phyloP scores from a whole-genome alignment of 2,329 filamentous ascomycete species.

The Exophiala viscosa region DNA sequence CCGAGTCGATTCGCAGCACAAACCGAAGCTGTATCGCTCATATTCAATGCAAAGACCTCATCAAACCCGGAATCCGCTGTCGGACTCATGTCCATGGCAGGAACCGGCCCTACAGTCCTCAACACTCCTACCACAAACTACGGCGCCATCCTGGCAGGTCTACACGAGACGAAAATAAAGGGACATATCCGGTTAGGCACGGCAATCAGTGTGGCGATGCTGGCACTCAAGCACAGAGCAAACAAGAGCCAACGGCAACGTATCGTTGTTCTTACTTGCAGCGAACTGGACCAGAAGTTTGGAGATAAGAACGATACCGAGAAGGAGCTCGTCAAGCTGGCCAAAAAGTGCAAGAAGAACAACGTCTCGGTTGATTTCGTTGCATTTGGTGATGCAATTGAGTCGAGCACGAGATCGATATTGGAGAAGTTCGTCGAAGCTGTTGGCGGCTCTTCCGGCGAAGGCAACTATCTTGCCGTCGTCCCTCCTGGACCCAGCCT shows the following conservation, averaged over 20 bases:
- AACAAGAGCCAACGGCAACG: constrained; percentile 96
- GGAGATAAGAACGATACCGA: constrained; percentile 65
- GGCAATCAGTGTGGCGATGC: constrained; percentile 85
- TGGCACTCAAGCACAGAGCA: constrained; percentile 94
- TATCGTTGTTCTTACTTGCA: constrained; percentile 96
- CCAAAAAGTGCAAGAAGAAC: constrained; percentile 99
- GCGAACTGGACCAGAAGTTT: constrained; percentile 57
- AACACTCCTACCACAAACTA: constrained; percentile 95
- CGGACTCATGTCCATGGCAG: constrained; percentile 98
- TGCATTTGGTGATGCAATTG: constrained; percentile 80
- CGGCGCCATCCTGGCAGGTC: constrained; percentile 86
- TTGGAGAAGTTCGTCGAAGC: constrained; percentile 89
- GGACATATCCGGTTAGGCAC: constrained; percentile 85
- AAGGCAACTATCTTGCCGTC: constrained; percentile 86
- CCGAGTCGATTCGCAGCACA: constrained; percentile 96
- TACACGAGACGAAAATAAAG: constrained; percentile 91
- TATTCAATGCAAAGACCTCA: constrained; percentile 93
- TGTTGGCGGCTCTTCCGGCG: constrained; percentile 71
- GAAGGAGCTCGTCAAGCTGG: constrained; percentile 80
- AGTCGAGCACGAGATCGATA: constrained; percentile 84
- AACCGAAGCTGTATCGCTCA: constrained; percentile 87
- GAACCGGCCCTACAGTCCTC: constrained; percentile 93
- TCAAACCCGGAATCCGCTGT: constrained; percentile 96
- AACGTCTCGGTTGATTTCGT: constrained; percentile 92
- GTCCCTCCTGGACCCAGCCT: constrained; percentile 88